Evolutionary conservation across 768 basidiomycete genomes (phyloP), one percentile per base, ranked within the genome.

Genomic region (Collybia sordida): DNA sequence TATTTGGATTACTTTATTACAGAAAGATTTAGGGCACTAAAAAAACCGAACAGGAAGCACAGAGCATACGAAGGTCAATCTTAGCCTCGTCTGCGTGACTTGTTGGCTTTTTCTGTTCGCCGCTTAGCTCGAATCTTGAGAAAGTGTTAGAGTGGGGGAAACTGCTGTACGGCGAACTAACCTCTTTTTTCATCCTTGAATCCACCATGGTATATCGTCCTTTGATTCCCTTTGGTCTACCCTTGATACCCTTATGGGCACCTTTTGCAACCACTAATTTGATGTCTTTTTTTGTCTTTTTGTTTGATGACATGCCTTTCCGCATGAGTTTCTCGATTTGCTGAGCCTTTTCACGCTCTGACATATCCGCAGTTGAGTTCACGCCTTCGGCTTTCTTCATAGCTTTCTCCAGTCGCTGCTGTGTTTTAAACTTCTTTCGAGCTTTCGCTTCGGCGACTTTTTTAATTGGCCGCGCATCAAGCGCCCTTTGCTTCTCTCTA

Each of bases 371-470:
- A 3, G 89, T 93, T 36, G 87, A 78, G 59, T 89, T 90, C 52
- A 98, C 84, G 42, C 92, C 93, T 61, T 98, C 93, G 2, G 95
- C 97, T 70, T 94, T 98, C 74, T 92, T 96, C 80, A 92, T 82
- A 8, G 93, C 90, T 67, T 93, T 96, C 60, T 95, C 92, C 11
- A 98, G 71, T 41, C 85, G 79, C 57, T 90, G 88, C 11, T 81
- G 78, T 9, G 94, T 92, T 69, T 86, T 92, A 64, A 91, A 72
- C 72, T 98, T 98, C 72, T 99, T 99, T 54, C 97, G 82, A 23
- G 93, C 94, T 68, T 98, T 98, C 12, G 97, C 97, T 70, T 98
- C 97, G 7, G 96, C 97, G 6, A 98, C 82, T 76, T 99, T 99
- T 74, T 97, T 98, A 72, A 99, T 98, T 15, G 97, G 97, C 21